These are phyloP conservation scores for Isochrysis galbana DNA, from an alignment of 78 protist species.

Conservation along the genomic window DNA sequence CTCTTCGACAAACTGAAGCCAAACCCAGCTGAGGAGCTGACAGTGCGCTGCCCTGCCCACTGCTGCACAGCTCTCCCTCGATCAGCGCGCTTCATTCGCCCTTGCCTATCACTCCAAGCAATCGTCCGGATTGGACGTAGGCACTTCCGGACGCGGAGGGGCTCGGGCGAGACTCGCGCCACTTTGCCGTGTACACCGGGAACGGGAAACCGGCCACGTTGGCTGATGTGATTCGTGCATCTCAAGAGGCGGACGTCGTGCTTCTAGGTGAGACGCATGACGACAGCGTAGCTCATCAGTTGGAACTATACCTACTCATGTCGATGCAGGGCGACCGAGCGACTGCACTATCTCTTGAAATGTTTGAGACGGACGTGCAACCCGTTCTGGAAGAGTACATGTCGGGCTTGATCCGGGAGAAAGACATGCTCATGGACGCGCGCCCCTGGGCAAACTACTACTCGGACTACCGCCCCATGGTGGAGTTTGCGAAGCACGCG, in stretches of 20 bases:
- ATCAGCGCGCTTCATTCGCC: too few relatives aligned
- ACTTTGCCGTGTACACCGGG: background rate
- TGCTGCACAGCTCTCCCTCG: too few relatives aligned
- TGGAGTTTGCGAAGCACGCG: background rate
- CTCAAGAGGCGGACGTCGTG: background rate
- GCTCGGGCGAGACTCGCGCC: background rate
- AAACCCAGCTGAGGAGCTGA: too few relatives aligned
- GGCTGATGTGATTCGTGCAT: background rate
- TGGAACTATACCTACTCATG: background rate
- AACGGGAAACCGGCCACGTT: background rate
- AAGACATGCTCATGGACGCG: background rate
- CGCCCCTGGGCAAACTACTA: slow-evolving; percentile 5
- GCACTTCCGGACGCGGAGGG: background rate
- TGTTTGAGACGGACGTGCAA: background rate
- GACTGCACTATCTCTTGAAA: background rate
- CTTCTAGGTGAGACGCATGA: background rate
- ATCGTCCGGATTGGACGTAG: background rate
- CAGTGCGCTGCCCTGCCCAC: too few relatives aligned
- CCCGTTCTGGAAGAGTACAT: background rate
- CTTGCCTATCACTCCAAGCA: too few relatives aligned
- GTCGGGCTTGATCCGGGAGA: background rate
- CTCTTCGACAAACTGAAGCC: too few relatives aligned
- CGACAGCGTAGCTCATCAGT: background rate
- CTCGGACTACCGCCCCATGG: background rate
- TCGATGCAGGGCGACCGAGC: background rate